Base-by-base conservation (phyloP, 192 early-diverging fungal genomes). In the Mortierella alpina region DNA sequence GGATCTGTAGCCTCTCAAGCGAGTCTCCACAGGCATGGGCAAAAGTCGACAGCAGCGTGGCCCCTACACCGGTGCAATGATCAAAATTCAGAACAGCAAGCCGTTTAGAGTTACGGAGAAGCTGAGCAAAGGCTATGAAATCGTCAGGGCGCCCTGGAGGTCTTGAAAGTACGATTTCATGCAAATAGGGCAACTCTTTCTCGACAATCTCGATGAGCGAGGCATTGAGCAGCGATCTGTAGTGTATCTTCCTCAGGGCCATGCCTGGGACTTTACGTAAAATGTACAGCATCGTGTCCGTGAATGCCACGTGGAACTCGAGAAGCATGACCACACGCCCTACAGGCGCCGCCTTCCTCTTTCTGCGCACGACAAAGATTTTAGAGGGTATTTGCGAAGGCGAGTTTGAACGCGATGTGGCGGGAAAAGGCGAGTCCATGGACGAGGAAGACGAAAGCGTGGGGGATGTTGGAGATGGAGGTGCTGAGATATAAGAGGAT, bases 321-420 rank as follows among this genome's bases (percentile, higher is more conserved):
- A 80, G 60, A 7, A 72, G 52, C 60, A 80, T 61, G 9, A 80
- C 77, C 3, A 68, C 60, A 14, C 70, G 77, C 12, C 77, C 77
- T 44, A 60, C 59, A 0, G 52, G 52, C 17, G 59, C 53, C 10
- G 55, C 12, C 45, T 52, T 66, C 46, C 72, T 80, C 51, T 61
- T 60, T 15, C 70, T 63, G 5, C 77, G 65, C 18, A 64, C 13
- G n/a, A 80, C 22, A 2, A 80, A 60, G 10, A 59, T 59, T 48
- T 68, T 80, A 51, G 59, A 59, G 5, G 57, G 59, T 3, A 39
- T 47, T 5, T 65, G 73, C 5, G 65, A 63, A 6, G 66, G n/a
- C 23, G 63, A 22, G 41, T 39, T 31, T 7, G 58, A 41, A 10
- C 58, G 58, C n/a, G 31, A 31, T 48, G 48, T 58, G 56, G 22